Base-by-base conservation (phyloP, 2,329 filamentous ascomycete species). In the Sporothrix dimorphospora region DNA sequence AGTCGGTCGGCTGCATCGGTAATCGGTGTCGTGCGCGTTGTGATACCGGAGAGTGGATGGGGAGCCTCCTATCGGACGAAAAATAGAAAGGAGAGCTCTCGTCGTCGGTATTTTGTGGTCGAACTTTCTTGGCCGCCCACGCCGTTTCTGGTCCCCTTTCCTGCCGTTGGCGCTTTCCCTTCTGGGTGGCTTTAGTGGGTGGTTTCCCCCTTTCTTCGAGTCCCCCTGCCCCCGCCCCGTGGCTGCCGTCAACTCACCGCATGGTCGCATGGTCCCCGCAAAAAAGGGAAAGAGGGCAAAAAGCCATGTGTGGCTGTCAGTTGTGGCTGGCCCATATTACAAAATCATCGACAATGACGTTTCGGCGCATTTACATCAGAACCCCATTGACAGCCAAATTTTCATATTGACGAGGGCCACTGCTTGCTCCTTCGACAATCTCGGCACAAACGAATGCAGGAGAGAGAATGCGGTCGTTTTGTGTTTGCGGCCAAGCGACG, bases 401-500 rank as follows among this genome's bases (percentile, higher is more conserved):
- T 38, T 21, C 45, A 24, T 51, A 45, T 63, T 45, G 38, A 27
- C 59, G 12, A 40, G 5, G 59, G 12, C 38, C n/a, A 8, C 4
- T 42, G 27, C 34, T 42, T 40, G 34, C 57, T 61, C n/a, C 38
- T 3, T 14, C 59, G 11, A 6, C 8, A 38, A 42, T n/a, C 3
- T 34, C 21, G 12, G 6, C 24, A 38, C 2, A 68, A 21, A n/a
- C 45, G 11, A 51, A 53, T 14, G 40, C 38, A 16, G 21, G 16
- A 24, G 27, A 14, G 57, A 51, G 27, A 45, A 76, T 75, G 73
- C 72, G 66, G 27, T 66, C 70, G 51, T 55, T 69, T 42, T 66
- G 72, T 59, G 53, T 42, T 8, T 71, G 71, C 27, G 70, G 73
- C 53, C 66, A 51, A 57, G 74, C 72, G 71, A 55, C 72, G 6